Evolutionary conservation across 2,329 filamentous ascomycete species (phyloP).

Genomic region (Fusarium coffeatum): DNA sequence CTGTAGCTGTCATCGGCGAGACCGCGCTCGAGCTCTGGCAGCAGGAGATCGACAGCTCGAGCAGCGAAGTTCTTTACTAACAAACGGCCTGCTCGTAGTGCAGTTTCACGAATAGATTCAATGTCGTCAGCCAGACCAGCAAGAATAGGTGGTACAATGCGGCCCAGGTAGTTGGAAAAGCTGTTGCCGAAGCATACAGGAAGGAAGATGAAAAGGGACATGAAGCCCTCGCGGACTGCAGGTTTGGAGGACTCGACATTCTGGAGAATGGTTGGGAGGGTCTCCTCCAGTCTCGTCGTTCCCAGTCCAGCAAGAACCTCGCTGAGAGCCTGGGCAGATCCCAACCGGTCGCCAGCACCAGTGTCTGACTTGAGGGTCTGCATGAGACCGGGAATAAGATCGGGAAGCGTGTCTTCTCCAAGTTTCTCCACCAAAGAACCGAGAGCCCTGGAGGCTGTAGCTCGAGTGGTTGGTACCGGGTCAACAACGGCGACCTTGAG

Average conservation of each 20-base stretch:
- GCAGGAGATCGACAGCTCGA: conserved; percentile 89
- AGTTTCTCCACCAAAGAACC: conserved; percentile 98
- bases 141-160: conserved; percentile 94
- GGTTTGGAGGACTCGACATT: conserved; percentile 93
- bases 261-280: conserved; percentile 92
- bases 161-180: conserved; percentile 94
- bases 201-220: conserved; percentile 99
- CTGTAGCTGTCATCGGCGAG: conserved; percentile 97
- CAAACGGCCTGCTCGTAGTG: conserved; percentile 89
- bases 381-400: conserved; percentile 98
- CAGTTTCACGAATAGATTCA: conserved; percentile 96
- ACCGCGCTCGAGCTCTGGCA: conserved; percentile 95
- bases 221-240: conserved; percentile 95
- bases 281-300: conserved; percentile 92
- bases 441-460: conserved; percentile 93
- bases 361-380: conserved; percentile 96
- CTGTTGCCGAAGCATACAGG: conserved; percentile 99
- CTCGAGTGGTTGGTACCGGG: conserved; percentile 94
- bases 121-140: conserved; percentile 94
- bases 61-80: conserved; percentile 99
- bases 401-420: conserved; percentile 94
- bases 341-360: conserved; percentile 93
- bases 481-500: conserved; percentile 91
- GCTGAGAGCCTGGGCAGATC: conserved; percentile 94
- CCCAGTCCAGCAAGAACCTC: conserved; percentile 96